Base-by-base conservation (phyloP, 1,284 basidiomycete genomes). In the Rhodotorula sp. region DNA sequence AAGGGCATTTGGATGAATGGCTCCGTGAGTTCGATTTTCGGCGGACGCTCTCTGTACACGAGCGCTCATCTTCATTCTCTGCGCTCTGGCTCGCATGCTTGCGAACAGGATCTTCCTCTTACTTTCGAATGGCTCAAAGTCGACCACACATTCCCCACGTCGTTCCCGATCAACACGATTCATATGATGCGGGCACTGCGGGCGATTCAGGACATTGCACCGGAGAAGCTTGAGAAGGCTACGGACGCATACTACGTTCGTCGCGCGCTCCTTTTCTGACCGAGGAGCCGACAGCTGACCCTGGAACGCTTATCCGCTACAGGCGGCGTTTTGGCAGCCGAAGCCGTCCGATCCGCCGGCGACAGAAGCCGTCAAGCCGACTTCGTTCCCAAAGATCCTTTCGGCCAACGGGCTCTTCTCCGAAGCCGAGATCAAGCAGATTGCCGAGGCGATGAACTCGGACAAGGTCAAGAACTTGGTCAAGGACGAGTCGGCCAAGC, bases 81-180 rank as follows among this genome's bases (percentile, higher is more conserved):
- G 28, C 28, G 28, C 28, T 28, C 28, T 28, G 28, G 28, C 28
- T 28, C 28, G 28, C 28, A 28, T 28, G 28, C 28, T 28, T 3
- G 28, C 28, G 28, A 28, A 28, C 28, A 28, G 60, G 64, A 62
- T 57, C 65, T 67, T 16, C 62, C 65, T 0, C 65, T 67, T 31
- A 34, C 54, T 3, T 16, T 21, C 23, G 26, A 43, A 16, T 64
- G 59, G 45, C 38, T 26, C 52, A 38, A 47, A 15, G 16, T 68
- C 26, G 60, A 43, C 4, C 65, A 70, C 64, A 60, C 43, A 28
- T 69, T 67, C 45, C 75, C 75, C 18, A 28, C 38, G 14, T 15
- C 5, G 19, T 76, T 76, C 62, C 75, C 75, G 28, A 31, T 76
- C 66, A 71, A 67, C 61, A 73, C 74, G 16, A 69, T 76, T 26